These are phyloP conservation scores for Opeltia flavorubescens DNA, from an alignment of 495 filamentous ascomycete species.

Conservation along the genomic window DNA sequence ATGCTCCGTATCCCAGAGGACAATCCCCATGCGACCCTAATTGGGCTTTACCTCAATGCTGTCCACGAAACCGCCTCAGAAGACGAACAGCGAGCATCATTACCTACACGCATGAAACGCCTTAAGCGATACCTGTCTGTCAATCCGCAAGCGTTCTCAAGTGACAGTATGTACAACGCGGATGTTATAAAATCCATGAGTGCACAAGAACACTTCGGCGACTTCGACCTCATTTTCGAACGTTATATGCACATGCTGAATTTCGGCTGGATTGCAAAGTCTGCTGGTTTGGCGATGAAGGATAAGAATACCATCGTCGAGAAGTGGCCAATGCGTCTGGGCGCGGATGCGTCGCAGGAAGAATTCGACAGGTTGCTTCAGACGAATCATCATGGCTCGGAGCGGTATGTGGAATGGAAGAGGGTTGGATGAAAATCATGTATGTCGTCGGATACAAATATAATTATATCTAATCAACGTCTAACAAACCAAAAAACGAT, in stretches of 20 bases:
- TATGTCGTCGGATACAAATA: background rate
- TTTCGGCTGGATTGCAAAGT: background rate
- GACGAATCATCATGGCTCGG: constrained; percentile 1
- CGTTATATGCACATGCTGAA: background rate
- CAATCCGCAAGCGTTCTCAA: background rate
- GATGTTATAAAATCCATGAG: background rate
- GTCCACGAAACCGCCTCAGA: background rate
- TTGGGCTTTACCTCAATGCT: constrained; percentile 19
- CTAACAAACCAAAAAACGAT: too few species aligned
- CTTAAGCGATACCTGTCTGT: background rate
- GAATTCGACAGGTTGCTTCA: constrained; percentile 7
- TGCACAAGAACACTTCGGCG: background rate
- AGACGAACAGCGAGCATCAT: background rate
- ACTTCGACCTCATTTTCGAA: background rate
- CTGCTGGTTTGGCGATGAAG: constrained; percentile 5
- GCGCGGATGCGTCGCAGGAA: background rate
- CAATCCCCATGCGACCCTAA: constrained; percentile 19
- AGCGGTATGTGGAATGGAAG: constrained; percentile 14
- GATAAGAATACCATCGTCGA: constrained; percentile 8
- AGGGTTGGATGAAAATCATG: constrained; percentile 2
- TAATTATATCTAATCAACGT: too few species aligned
- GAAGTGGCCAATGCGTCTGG: constrained; percentile 11
- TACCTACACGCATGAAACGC: background rate
- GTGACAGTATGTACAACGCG: background rate
- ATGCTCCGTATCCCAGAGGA: constrained; percentile 7